phyloP scores from a whole-genome alignment of 2,329 filamentous ascomycete species.

The Davidsoniella eucalypti region DNA sequence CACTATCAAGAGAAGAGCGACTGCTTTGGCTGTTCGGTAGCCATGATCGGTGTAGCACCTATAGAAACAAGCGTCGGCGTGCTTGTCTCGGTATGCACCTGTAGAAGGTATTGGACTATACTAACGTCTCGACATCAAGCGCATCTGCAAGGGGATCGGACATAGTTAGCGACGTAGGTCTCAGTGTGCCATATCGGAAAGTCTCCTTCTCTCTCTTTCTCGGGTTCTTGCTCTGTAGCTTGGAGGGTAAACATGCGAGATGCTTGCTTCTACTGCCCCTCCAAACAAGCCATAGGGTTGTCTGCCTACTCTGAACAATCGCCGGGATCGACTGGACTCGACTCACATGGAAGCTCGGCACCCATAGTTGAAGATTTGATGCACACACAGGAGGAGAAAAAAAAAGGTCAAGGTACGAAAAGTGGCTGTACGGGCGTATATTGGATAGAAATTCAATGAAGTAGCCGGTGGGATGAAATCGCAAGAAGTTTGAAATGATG shows the following conservation, averaged over 20 bases:
- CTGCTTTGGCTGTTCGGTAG: neutral
- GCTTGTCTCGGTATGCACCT: too few species aligned
- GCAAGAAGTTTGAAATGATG: too few species aligned
- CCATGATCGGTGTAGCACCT: neutral
- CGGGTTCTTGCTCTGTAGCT: too few species aligned
- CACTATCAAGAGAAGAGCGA: too few species aligned
- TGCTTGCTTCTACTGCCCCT: too few species aligned
- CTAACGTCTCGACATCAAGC: constrained; percentile 87
- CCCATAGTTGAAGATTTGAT: constrained; percentile 23
- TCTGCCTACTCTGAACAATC: neutral
- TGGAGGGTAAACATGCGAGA: too few species aligned
- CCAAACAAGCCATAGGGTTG: neutral
- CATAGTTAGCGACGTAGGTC: neutral
- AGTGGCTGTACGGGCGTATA: neutral
- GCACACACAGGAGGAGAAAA: neutral
- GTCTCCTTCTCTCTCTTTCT: too few species aligned
- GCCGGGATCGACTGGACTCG: neutral
- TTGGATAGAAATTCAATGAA: too few species aligned
- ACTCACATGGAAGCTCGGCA: constrained; percentile 33
- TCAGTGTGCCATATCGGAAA: neutral
- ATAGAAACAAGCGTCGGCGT: neutral
- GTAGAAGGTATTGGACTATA: constrained; percentile 10
- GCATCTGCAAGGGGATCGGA: constrained; percentile 47
- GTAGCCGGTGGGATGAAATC: too few species aligned
- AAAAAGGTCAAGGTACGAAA: neutral